These are phyloP conservation scores for Rhodamnia argentea DNA, from an alignment of 345 rosid species.

Conservation along the genomic window DNA sequence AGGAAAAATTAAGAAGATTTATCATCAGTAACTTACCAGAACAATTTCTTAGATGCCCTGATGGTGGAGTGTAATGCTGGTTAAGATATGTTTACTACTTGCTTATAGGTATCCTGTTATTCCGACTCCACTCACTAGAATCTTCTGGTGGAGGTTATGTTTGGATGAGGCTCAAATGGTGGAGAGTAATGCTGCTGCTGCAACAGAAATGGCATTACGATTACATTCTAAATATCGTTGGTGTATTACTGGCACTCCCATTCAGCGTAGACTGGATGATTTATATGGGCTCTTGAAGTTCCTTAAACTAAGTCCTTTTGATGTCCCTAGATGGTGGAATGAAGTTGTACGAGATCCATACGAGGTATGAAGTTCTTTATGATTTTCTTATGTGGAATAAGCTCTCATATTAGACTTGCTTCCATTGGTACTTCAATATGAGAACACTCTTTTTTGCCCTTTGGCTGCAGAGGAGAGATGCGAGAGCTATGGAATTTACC, in stretches of 20 bases:
- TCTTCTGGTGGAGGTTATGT: constrained; percentile 97
- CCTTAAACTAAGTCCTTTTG: constrained; percentile 71
- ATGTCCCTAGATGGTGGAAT: constrained; percentile 82
- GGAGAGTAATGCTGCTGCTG: constrained; percentile 88
- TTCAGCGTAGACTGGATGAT: constrained; percentile 94
- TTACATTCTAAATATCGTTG: constrained; percentile 70
- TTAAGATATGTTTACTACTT: background rate
- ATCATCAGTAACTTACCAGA: background rate
- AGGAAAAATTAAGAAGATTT: background rate
- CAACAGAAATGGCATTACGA: constrained; percentile 93
- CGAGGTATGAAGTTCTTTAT: constrained; percentile 36
- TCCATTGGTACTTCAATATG: background rate
- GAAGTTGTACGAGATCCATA: constrained; percentile 89
- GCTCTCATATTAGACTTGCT: background rate
- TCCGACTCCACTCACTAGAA: constrained; percentile 83
- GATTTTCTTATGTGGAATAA: background rate
- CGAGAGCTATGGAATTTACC: constrained; percentile 65
- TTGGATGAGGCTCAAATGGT: constrained; percentile 99
- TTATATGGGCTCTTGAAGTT: constrained; percentile 75
- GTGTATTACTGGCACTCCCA: constrained; percentile 97
- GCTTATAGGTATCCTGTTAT: constrained; percentile 77
- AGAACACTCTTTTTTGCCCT: background rate
- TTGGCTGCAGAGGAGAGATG: constrained; percentile 52
- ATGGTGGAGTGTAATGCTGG: background rate
- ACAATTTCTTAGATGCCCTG: background rate